Conservation (phyloP, 2,329 filamentous ascomycete genomes). For the Colletotrichum godetiae region DNA sequence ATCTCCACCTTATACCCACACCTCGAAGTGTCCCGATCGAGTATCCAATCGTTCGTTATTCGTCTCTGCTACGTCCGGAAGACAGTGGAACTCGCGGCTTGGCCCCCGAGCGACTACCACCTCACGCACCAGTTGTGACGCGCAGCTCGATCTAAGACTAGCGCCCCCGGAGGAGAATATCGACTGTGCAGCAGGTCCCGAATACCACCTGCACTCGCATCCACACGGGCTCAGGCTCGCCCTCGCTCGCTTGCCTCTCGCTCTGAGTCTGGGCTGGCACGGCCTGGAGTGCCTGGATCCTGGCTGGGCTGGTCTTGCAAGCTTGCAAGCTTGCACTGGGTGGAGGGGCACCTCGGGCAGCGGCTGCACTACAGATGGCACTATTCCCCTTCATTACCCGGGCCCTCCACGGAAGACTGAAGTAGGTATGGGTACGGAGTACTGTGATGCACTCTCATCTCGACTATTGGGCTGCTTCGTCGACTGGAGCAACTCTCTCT, state of each 20-base stretch:
- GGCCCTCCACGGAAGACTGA: neutral
- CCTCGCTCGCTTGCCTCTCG: neutral
- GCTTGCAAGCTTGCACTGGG: neutral
- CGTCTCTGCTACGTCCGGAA: constrained; percentile 34
- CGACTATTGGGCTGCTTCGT: constrained; percentile 7
- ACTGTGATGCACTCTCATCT: constrained; percentile 22
- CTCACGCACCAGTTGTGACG: constrained; percentile 32
- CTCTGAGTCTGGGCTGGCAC: neutral
- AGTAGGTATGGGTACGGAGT: neutral
- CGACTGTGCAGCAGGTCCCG: constrained; percentile 35
- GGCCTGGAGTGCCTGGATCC: neutral
- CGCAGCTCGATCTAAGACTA: constrained; percentile 36
- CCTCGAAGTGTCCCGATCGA: constrained; percentile 13
- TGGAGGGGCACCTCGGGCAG: neutral
- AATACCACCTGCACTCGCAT: constrained; percentile 27
- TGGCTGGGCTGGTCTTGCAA: no score
- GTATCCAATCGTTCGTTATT: constrained; percentile 19
- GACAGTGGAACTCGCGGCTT: constrained; percentile 29
- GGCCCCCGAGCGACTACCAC: constrained; percentile 21
- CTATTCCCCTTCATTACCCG: constrained; percentile 14
- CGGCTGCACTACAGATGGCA: neutral
- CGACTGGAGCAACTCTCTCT: neutral
- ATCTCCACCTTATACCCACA: constrained; percentile 16
- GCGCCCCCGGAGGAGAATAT: constrained; percentile 28
- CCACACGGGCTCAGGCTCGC: neutral